Conservation (phyloP, 2,329 filamentous ascomycete genomes). For the Diplodia scrobiculata region DNA sequence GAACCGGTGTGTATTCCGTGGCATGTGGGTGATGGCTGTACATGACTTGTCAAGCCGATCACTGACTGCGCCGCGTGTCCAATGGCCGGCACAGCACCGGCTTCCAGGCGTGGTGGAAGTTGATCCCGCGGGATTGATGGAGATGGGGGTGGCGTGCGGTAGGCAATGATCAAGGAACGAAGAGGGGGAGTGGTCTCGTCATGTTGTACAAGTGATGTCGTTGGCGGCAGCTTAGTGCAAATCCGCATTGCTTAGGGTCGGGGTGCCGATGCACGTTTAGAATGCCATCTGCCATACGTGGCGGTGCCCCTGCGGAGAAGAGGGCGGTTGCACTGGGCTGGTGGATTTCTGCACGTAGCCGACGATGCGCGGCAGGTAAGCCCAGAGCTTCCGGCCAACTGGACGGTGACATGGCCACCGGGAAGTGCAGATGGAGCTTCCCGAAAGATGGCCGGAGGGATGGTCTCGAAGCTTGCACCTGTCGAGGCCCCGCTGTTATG, state of each 20-base stretch:
- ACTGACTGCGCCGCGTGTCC: too few relatives aligned
- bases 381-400: background rate
- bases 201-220: conserved; percentile 1
- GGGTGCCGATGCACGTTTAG: background rate
- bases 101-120: background rate
- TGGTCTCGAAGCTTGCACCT: too few relatives aligned
- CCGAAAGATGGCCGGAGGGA: background rate
- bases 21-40: background rate
- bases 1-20: background rate
- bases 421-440: background rate
- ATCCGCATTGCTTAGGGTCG: background rate
- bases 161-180: background rate
- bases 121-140: background rate
- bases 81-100: background rate
- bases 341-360: conserved; percentile 13
- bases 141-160: background rate
- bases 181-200: background rate
- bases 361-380: background rate
- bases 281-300: background rate
- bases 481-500: conserved; percentile 10
- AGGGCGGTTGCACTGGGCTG: background rate
- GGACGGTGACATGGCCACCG: background rate
- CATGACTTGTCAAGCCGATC: background rate
- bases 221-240: conserved; percentile 1
- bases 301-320: background rate